These are phyloP conservation scores for Calocybe gambosa DNA, from an alignment of 1,284 basidiomycete genomes.

Conservation along the genomic window DNA sequence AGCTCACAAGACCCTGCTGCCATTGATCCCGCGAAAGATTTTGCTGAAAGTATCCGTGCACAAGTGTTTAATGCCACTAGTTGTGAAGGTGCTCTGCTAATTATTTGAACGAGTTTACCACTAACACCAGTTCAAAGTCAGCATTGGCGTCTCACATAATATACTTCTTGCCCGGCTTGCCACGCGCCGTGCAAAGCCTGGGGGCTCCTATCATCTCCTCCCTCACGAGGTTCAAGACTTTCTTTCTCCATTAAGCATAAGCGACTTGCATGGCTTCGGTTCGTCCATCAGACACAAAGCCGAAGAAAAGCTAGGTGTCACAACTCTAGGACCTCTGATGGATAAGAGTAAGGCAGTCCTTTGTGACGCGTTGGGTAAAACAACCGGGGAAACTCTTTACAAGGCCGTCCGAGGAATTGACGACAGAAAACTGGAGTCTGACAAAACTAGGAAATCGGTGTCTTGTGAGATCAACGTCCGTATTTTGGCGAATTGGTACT, in stretches of 20 bases:
- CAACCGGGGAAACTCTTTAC: slow-evolving; percentile 79
- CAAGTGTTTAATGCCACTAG: slow-evolving; percentile 73
- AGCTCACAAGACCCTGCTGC: slow-evolving; percentile 19
- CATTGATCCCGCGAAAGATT: slow-evolving; percentile 58
- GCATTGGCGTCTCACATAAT: slow-evolving; percentile 89
- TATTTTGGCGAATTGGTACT: slow-evolving; percentile 16
- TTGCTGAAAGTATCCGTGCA: slow-evolving; percentile 77
- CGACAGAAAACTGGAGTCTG: slow-evolving; percentile 70
- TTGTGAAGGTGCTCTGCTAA: slow-evolving; percentile 78
- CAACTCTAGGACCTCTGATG: slow-evolving; percentile 63
- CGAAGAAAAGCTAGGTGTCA: slow-evolving; percentile 68
- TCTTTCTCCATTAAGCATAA: slow-evolving; percentile 75
- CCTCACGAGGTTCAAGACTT: slow-evolving; percentile 49
- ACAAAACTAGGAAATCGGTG: slow-evolving; percentile 82
- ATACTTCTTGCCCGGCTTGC: slow-evolving; percentile 90
- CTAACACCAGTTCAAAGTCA: slow-evolving; percentile 42
- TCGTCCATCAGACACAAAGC: slow-evolving; percentile 68
- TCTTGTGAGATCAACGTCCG: slow-evolving; percentile 86
- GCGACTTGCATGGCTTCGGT: slow-evolving; percentile 87
- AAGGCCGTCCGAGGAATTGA: slow-evolving; percentile 84
- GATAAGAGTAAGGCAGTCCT: slow-evolving; percentile 58
- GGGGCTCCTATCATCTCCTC: slow-evolving; percentile 72
- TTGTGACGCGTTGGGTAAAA: slow-evolving; percentile 74
- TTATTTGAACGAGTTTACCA: no score
- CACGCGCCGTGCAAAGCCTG: slow-evolving; percentile 88